phyloP scores from a whole-genome alignment of 2,329 filamentous ascomycete genomes.

The Fragosphaeria purpurea region DNA sequence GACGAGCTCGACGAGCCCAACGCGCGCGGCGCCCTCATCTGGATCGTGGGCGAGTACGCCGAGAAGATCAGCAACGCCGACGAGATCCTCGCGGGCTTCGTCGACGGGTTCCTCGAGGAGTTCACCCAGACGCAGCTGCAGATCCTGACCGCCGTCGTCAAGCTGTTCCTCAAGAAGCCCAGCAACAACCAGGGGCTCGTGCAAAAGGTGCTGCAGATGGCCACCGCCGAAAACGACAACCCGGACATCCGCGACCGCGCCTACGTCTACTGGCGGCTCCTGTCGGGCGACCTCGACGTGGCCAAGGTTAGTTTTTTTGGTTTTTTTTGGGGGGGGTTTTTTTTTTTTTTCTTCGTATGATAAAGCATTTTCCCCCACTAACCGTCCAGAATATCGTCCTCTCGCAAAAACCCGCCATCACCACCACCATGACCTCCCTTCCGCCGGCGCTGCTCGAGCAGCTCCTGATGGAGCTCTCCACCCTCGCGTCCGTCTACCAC shows the following conservation, averaged over 20 bases:
- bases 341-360: slow-evolving; percentile 27
- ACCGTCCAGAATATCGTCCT: slow-evolving; percentile 77
- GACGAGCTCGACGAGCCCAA: slow-evolving; percentile 93
- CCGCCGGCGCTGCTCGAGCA: slow-evolving; percentile 76
- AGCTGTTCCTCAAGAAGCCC: slow-evolving; percentile 94
- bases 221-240: slow-evolving; percentile 93
- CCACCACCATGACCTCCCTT: slow-evolving; percentile 84
- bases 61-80: slow-evolving; percentile 99
- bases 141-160: slow-evolving; percentile 93
- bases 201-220: slow-evolving; percentile 85
- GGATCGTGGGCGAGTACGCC: slow-evolving; percentile 98
- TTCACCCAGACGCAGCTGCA: slow-evolving; percentile 98
- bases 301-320: slow-evolving; percentile 64
- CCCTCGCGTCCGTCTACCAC: slow-evolving; percentile 94
- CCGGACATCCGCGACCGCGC: slow-evolving; percentile 94
- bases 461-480: slow-evolving; percentile 85
- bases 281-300: slow-evolving; percentile 83
- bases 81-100: slow-evolving; percentile 82
- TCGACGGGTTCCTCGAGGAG: slow-evolving; percentile 90
- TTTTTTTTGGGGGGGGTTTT: no score
- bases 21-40: slow-evolving; percentile 83
- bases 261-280: slow-evolving; percentile 94
- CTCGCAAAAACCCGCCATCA: slow-evolving; percentile 88
- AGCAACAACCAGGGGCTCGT: slow-evolving; percentile 84
- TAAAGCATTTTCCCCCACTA: slow-evolving; percentile 89